These are phyloP conservation scores for Thermothelomyces thermophilus DNA, from an alignment of 2,329 filamentous ascomycete species.

Conservation along the genomic window DNA sequence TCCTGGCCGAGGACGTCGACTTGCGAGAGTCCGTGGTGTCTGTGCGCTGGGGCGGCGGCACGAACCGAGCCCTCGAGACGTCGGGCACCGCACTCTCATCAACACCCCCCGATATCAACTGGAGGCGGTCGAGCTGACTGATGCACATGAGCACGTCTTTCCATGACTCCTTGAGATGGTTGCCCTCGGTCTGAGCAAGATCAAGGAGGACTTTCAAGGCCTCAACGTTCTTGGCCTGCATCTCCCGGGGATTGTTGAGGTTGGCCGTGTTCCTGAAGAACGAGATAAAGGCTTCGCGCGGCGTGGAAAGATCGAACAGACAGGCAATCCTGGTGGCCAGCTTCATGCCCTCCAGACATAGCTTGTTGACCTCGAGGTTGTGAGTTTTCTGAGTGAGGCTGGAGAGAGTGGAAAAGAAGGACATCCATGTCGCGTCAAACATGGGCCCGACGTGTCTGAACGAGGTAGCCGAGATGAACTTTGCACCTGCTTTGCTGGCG, in stretches of 20 bases:
- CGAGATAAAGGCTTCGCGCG: conserved; percentile 88
- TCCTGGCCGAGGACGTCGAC: conserved; percentile 54
- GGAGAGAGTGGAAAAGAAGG: conserved; percentile 89
- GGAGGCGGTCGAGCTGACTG: conserved; percentile 89
- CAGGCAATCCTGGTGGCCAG: conserved; percentile 90
- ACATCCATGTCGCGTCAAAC: conserved; percentile 99
- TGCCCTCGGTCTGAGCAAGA: conserved; percentile 86
- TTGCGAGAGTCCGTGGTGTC: conserved; percentile 54
- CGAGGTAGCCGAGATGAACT: conserved; percentile 89
- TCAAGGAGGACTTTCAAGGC: conserved; percentile 88
- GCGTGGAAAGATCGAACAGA: conserved; percentile 87
- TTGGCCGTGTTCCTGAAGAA: conserved; percentile 91
- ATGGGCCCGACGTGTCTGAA: conserved; percentile 94
- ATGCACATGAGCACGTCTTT: conserved; percentile 92
- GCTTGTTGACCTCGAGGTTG: conserved; percentile 82
- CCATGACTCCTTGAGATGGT: conserved; percentile 84
- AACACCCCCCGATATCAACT: conserved; percentile 89
- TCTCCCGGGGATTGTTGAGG: conserved; percentile 89
- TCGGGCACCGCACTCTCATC: conserved; percentile 90
- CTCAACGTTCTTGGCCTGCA: conserved; percentile 93
- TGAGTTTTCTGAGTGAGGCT: conserved; percentile 90
- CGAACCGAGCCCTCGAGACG: conserved; percentile 74
- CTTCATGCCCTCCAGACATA: conserved; percentile 94
- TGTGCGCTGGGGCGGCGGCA: conserved; percentile 45
- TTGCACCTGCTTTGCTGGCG: conserved; percentile 58